A percentile compares a stretch with the other conserved stretches of the same genome.
phyloP scores from a whole-genome alignment of 495 filamentous ascomycete genomes.

The Podospora bellae-mahoneyi region DNA sequence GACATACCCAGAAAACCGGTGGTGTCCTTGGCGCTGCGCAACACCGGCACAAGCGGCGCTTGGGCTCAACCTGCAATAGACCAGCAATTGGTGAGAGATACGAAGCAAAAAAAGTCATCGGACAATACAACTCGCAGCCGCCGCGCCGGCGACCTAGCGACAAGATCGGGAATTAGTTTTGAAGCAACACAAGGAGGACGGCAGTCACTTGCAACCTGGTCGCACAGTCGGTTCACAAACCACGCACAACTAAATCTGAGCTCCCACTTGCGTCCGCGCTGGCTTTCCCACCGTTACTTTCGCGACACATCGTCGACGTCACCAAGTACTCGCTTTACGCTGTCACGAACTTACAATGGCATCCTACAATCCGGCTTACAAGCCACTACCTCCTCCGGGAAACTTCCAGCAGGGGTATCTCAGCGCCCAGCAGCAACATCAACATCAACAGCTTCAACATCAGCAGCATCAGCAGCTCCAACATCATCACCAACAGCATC shows the following conservation, averaged over 20 bases:
- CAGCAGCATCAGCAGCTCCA: slow-evolving; percentile 15
- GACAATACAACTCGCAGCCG: not conserved
- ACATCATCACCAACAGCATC: slow-evolving; percentile 18
- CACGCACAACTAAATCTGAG: not conserved
- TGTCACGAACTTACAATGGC: slow-evolving; percentile 34
- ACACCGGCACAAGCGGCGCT: slow-evolving; percentile 1
- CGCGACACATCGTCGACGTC: not conserved
- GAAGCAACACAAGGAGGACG: not conserved
- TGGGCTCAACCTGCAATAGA: not conserved
- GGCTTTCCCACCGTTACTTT: not conserved
- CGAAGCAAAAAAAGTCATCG: not conserved
- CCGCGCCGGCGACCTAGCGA: not conserved
- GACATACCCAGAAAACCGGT: not conserved
- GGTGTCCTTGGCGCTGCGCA: not conserved
- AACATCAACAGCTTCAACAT: slow-evolving; percentile 20
- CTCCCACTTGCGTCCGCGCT: not conserved
- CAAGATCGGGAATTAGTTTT: not conserved
- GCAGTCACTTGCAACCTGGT: not conserved
- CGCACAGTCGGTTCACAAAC: not conserved
- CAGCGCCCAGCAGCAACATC: slow-evolving; percentile 10
- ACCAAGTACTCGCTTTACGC: not conserved
- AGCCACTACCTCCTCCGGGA: slow-evolving; percentile 25
- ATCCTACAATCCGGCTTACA: slow-evolving; percentile 33
- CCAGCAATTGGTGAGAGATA: not conserved
- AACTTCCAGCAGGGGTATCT: slow-evolving; percentile 23